Evolutionary conservation across 225 moss, liverwort and hornwort species (phyloP).

Genomic region (Climacium dendroides): DNA sequence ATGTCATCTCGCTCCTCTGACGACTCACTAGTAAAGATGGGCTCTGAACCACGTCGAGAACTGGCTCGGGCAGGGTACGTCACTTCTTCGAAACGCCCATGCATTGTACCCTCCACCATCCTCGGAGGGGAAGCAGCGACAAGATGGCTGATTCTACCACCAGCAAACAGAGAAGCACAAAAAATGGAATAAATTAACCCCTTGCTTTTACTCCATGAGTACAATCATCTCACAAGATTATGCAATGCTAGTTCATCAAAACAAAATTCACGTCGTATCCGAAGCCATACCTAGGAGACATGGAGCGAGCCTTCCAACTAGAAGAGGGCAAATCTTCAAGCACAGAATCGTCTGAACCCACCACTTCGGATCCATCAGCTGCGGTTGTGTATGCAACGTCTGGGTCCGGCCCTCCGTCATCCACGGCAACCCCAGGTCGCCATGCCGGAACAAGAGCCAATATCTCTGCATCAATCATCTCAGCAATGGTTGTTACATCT

Average conservation of each 20-base stretch:
- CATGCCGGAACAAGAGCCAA: slow-evolving; percentile 88
- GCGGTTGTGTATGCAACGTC: slow-evolving; percentile 26
- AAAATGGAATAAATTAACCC: background rate
- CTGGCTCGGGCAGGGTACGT: slow-evolving; percentile 44
- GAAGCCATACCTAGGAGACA: slow-evolving; percentile 37
- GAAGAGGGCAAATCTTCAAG: slow-evolving; percentile 30
- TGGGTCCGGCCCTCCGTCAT: slow-evolving; percentile 30
- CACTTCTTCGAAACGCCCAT: slow-evolving; percentile 60
- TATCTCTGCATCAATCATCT: slow-evolving; percentile 94
- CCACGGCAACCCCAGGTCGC: slow-evolving; percentile 62
- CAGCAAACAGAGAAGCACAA: background rate
- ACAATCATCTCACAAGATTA: background rate
- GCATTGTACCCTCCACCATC: slow-evolving; percentile 54
- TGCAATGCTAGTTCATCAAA: background rate
- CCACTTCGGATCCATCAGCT: slow-evolving; percentile 33
- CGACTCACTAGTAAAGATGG: slow-evolving; percentile 57
- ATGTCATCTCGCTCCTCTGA: slow-evolving; percentile 47
- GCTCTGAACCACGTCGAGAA: slow-evolving; percentile 45
- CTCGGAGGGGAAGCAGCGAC: slow-evolving; percentile 41
- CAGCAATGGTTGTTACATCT: slow-evolving; percentile 90
- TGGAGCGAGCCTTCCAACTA: slow-evolving; percentile 50
- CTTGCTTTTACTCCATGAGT: background rate
- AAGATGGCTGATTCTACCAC: slow-evolving; percentile 31
- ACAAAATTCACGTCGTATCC: background rate
- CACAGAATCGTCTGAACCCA: slow-evolving; percentile 47